Evolutionary conservation across 2,329 filamentous ascomycete species (phyloP).

Genomic region (Sclerotinia nivalis): DNA sequence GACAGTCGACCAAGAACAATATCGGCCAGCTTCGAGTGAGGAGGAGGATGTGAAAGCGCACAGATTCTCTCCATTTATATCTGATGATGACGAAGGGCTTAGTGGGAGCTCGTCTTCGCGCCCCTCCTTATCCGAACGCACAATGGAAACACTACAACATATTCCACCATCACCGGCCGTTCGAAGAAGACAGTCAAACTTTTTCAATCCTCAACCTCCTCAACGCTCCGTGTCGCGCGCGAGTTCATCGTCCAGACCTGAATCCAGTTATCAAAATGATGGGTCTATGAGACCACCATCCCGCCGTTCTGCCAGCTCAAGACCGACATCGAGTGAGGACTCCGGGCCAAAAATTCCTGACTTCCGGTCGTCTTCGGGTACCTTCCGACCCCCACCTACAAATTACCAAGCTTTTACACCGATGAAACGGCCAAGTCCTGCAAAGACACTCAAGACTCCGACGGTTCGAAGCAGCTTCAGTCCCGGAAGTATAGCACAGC

Average conservation of each 20-base stretch:
- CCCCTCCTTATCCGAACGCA: conserved; percentile 76
- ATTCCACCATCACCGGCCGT: conserved; percentile 76
- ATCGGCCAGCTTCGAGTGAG: conserved; percentile 15
- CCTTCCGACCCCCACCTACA: conserved; percentile 48
- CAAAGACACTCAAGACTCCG: conserved; percentile 44
- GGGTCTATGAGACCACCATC: conserved; percentile 52
- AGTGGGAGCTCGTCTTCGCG: conserved; percentile 26
- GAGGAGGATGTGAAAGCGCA: conserved; percentile 25
- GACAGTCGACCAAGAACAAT: background rate
- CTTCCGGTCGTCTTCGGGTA: conserved; percentile 48
- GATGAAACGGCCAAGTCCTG: conserved; percentile 40
- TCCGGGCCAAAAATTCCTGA: conserved; percentile 44
- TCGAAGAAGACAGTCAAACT: conserved; percentile 66
- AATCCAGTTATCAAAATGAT: conserved; percentile 63
- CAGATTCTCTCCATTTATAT: conserved; percentile 16
- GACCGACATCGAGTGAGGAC: conserved; percentile 57
- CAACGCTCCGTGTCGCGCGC: conserved; percentile 50
- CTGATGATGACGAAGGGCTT: conserved; percentile 12
- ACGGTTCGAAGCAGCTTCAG: conserved; percentile 32
- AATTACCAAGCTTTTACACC: conserved; percentile 49
- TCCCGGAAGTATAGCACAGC: conserved; percentile 36
- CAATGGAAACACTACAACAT: conserved; percentile 78
- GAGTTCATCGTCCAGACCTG: conserved; percentile 34
- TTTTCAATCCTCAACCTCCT: conserved; percentile 66
- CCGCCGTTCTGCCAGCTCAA: conserved; percentile 52